Base-by-base conservation (phyloP, 2,329 filamentous ascomycete species). In the Talaromyces amestolkiae region DNA sequence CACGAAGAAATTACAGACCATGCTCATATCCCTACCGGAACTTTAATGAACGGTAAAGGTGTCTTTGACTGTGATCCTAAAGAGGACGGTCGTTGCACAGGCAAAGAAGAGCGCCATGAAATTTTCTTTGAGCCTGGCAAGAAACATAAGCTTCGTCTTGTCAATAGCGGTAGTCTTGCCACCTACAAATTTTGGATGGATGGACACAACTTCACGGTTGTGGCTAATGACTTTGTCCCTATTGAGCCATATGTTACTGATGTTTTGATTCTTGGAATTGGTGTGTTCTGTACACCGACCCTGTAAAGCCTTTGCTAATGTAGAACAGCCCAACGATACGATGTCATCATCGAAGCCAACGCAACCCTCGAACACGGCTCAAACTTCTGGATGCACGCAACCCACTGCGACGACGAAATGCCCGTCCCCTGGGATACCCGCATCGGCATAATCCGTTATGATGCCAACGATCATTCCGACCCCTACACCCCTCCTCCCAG, bases 201-300 rank as follows among this genome's bases (percentile, higher is more conserved):
- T 49, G 80, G 82, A 62, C 86, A 88, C 72, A 81, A 71, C 3
- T 72, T 88, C 67, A 82, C 77, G 0, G 85, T 88, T 61, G 84
- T 88, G 47, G 79, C 80, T 0, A 74, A 76, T 17, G 86, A 87
- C 64, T 74, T 87, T 7, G 82, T 87, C 0, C 84, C 85, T 6
- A 78, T 88, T 33, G 70, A 77, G n/a, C 85, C 85, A 0, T 88
- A 83, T 67, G 74, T 74, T 3, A 81, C 84, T 17, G 1, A 77
- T 80, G 0, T 76, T 74, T 27, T 49, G 45, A 49, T 49, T 27
- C 19, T 49, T 27, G 45, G 45, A 24, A 24, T 47, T 2, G 45
- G 45, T 47, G 3, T 1, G 22, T 10, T 13, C 2, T 10, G 2
- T 41, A 3, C 2, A 41, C 37, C 3, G 6, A 41, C 13, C 5